phyloP scores from a whole-genome alignment of 1,284 basidiomycete species.

The Marasmius oreades region DNA sequence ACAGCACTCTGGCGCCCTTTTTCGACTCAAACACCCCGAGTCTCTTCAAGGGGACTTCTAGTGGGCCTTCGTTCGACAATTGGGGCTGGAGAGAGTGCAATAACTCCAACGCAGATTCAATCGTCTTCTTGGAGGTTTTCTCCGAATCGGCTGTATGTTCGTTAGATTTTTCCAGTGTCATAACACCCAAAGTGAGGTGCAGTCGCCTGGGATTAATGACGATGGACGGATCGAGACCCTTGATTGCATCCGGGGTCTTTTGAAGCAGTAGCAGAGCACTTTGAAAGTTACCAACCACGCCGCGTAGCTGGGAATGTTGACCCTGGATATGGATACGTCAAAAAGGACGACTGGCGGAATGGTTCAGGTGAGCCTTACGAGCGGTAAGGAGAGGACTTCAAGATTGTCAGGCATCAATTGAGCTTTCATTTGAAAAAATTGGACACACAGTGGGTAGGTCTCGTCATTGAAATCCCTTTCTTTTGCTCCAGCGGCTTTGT shows the following conservation, averaged over 20 bases:
- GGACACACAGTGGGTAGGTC: conserved; percentile 29
- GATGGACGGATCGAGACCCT: conserved; percentile 57
- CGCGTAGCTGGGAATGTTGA: conserved; percentile 43
- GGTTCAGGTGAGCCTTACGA: conserved; percentile 28
- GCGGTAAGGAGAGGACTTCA: conserved; percentile 44
- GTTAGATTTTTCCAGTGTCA: conserved; percentile 41
- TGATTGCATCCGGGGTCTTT: conserved; percentile 33
- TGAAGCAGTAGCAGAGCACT: conserved; percentile 31
- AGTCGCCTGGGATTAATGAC: conserved; percentile 58
- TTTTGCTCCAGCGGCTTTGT: neutral
- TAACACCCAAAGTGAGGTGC: conserved; percentile 70
- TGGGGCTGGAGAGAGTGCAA: conserved; percentile 43
- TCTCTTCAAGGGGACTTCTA: conserved; percentile 43
- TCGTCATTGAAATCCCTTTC: neutral
- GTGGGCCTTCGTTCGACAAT: conserved; percentile 28
- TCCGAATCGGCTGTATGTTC: conserved; percentile 16
- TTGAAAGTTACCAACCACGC: conserved; percentile 42
- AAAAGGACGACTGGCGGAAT: neutral
- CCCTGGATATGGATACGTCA: conserved; percentile 34
- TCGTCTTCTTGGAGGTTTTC: conserved; percentile 23
- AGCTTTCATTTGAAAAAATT: neutral
- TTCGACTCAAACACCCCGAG: conserved; percentile 52
- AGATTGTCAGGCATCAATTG: conserved; percentile 26
- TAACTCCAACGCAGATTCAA: conserved; percentile 43
- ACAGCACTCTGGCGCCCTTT: conserved; percentile 42